phyloP scores from a whole-genome alignment of 306 rosid genomes.

The Glycyrrhiza uralensis region DNA sequence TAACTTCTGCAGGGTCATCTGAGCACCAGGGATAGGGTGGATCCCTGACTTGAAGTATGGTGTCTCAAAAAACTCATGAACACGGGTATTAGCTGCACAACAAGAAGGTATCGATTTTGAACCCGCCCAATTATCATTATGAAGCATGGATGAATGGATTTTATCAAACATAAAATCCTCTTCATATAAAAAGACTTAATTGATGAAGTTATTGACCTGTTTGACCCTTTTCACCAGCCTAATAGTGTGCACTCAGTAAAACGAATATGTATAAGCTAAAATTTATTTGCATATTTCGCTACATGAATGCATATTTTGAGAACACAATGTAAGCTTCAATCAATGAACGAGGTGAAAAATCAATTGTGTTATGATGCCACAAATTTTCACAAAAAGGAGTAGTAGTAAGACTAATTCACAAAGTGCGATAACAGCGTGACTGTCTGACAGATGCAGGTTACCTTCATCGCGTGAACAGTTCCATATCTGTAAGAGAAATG shows the following conservation, averaged over 20 bases:
- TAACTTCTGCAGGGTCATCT: constrained; percentile 57
- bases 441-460: constrained; percentile 22
- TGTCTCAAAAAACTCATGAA: constrained; percentile 82
- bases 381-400: background rate
- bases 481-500: constrained; percentile 81
- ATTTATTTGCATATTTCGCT: background rate
- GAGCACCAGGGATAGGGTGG: constrained; percentile 84
- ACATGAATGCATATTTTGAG: background rate
- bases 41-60: constrained; percentile 82
- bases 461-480: constrained; percentile 94
- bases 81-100: constrained; percentile 68
- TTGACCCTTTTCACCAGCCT: too few relatives aligned
- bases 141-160: background rate
- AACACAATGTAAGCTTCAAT: background rate
- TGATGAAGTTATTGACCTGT: background rate
- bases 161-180: background rate
- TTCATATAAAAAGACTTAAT: background rate
- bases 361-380: background rate
- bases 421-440: background rate
- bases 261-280: background rate
- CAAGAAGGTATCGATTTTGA: background rate
- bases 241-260: too few relatives aligned
- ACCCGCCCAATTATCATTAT: background rate
- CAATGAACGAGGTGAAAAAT: background rate
- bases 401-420: background rate